phyloP scores from a whole-genome alignment of 2,329 filamentous ascomycete genomes.

The Aplosporella prunicola region DNA sequence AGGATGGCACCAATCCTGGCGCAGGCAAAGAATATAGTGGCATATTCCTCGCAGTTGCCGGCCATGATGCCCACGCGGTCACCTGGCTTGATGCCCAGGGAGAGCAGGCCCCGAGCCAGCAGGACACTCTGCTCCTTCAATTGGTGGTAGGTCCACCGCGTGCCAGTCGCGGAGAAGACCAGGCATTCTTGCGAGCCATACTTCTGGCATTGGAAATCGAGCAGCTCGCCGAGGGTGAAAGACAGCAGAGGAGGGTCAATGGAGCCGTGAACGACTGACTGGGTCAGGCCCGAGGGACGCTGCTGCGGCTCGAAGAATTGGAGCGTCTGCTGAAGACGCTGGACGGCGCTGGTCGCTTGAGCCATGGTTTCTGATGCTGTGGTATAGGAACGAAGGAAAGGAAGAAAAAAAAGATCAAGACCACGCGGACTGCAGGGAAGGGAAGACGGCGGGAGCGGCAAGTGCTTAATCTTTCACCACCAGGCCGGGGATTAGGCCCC shows the following conservation, averaged over 20 bases:
- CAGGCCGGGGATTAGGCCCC: too few species aligned
- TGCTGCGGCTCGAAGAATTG: slow-evolving; percentile 3
- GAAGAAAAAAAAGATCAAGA: too few species aligned
- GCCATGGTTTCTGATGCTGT: slow-evolving; percentile 1
- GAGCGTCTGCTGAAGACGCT: slow-evolving; percentile 8
- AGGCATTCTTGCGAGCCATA: slow-evolving; percentile 58
- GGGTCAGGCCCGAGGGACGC: slow-evolving; percentile 6
- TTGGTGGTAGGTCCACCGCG: slow-evolving; percentile 55
- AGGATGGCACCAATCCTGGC: slow-evolving; percentile 44
- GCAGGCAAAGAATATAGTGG: slow-evolving; percentile 62
- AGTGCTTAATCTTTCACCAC: too few species aligned
- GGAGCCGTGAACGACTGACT: slow-evolving; percentile 57
- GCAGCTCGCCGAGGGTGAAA: slow-evolving; percentile 61
- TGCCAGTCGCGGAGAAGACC: slow-evolving; percentile 66
- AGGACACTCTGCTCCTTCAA: slow-evolving; percentile 30
- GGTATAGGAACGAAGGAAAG: neutral
- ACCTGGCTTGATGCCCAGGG: slow-evolving; percentile 56
- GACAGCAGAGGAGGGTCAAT: slow-evolving; percentile 60
- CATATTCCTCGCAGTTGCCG: slow-evolving; percentile 49
- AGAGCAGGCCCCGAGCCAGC: slow-evolving; percentile 43
- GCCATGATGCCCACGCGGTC: slow-evolving; percentile 70
- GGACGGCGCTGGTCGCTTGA: slow-evolving; percentile 2
- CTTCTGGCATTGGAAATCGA: slow-evolving; percentile 59
- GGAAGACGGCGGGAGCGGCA: too few species aligned
- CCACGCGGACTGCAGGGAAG: too few species aligned